Percentiles rank a stretch among this genome's conserved stretches.
phyloP scores from a whole-genome alignment of 805 yeast genomes.

The Candida michaelii region DNA sequence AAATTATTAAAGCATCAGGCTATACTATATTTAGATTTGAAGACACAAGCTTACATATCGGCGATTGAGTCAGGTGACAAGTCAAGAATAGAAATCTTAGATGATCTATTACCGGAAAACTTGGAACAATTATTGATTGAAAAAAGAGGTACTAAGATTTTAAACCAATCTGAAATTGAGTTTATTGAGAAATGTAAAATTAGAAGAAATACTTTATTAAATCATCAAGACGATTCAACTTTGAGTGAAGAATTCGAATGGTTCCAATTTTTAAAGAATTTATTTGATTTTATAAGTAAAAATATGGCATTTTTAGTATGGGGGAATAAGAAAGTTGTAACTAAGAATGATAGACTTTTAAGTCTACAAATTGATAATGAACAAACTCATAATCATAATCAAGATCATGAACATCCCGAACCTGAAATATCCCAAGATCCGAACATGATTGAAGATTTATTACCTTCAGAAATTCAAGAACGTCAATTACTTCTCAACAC shows the following conservation, averaged over 20 bases:
- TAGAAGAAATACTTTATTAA: conserved; percentile 61
- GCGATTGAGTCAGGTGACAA: conserved; percentile 70
- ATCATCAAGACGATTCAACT: conserved; percentile 45
- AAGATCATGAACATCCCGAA: background rate
- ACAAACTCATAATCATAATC: background rate
- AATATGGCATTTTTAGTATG: conserved; percentile 71
- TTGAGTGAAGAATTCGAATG: conserved; percentile 79
- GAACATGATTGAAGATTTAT: conserved; percentile 31
- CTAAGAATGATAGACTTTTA: background rate
- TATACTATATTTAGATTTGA: conserved; percentile 75
- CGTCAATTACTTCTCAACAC: conserved; percentile 41
- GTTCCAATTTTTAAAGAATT: conserved; percentile 76
- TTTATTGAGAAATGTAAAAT: conserved; percentile 72
- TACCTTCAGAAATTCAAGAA: conserved; percentile 45
- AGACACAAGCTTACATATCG: conserved; percentile 93
- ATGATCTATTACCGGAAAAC: conserved; percentile 71
- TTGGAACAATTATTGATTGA: conserved; percentile 47
- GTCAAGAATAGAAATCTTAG: conserved; percentile 63
- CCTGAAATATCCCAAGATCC: background rate
- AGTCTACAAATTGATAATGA: background rate
- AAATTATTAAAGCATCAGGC: conserved; percentile 80
- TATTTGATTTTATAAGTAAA: conserved; percentile 74
- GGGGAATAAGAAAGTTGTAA: conserved; percentile 50
- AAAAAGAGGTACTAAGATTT: conserved; percentile 33
- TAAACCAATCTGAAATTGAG: conserved; percentile 78